phyloP scores from a whole-genome alignment of 208 protist genomes.

The Leptomonas seymouri region DNA sequence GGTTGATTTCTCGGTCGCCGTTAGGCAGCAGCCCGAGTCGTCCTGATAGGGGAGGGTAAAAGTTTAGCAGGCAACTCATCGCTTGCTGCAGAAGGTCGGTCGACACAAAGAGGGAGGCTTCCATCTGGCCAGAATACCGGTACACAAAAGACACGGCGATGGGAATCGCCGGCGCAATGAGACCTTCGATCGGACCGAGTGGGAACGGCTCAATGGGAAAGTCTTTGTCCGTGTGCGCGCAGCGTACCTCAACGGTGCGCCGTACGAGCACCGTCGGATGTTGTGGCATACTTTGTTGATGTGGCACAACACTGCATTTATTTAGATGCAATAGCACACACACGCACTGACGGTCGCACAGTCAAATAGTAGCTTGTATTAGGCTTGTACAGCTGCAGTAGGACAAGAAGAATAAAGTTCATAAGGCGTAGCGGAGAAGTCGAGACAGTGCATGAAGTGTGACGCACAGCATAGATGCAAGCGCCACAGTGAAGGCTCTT shows the following conservation, averaged over 20 bases:
- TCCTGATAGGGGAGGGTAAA: constrained; percentile 31
- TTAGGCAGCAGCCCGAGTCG: constrained; percentile 20
- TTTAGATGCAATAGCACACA: no score
- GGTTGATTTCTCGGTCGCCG: constrained; percentile 16
- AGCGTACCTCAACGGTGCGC: constrained; percentile 14
- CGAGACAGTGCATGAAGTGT: no score
- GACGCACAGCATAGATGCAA: no score
- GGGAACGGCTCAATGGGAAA: constrained; percentile 14
- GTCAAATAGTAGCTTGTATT: no score
- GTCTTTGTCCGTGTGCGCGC: constrained; percentile 3
- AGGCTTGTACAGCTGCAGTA: background rate
- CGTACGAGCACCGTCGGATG: constrained; percentile 10
- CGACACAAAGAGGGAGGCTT: background rate
- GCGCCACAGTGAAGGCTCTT: no score
- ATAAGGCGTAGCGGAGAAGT: no score
- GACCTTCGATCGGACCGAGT: constrained; percentile 26
- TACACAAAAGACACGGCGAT: constrained; percentile 32
- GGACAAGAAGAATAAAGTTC: no score
- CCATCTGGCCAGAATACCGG: background rate
- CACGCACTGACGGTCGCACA: no score
- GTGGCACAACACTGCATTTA: constrained; percentile 1
- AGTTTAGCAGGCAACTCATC: constrained; percentile 17
- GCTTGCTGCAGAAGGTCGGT: constrained; percentile 14
- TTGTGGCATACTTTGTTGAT: constrained; percentile 11
- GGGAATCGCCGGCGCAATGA: constrained; percentile 22